Evolutionary conservation across 176 grass and related monocot genomes (phyloP), one percentile per base, ranked within the genome.

Genomic region (Thalia dealbata): DNA sequence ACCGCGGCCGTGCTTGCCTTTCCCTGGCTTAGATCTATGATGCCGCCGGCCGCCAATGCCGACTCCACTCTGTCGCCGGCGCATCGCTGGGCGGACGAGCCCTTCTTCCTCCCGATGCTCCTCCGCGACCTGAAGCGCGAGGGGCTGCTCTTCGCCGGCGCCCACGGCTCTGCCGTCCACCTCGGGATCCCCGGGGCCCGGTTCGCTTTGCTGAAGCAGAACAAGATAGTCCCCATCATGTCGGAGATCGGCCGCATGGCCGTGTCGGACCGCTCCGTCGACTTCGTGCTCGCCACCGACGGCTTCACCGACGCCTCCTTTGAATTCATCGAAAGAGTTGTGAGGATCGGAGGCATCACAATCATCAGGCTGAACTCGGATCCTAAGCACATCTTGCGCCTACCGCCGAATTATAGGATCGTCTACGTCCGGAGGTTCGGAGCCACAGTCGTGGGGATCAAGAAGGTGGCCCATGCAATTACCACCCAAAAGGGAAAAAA

Each of bases 361-460:
- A 78, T 75, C 0, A 52, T 64, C 29, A 73, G 66, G 28, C 69
- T 86, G 46, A 77, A 69, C 74, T 44, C 84, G 64, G 82, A 76
- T 58, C 69, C 71, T 1, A 27, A 51, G 12, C 65, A 52, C 61
- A 24, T 56, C 46, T 69, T 95, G 41, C 83, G 60, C 35, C 25
- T 90, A 61, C 91, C 87, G 28, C 30, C 58, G 50, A 90, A 95
- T 80, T 95, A 90, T 74, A 80, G 66, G 12, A 62, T 81, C 64
- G 78, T 81, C 10, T 95, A 90, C 81, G 61, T 86, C 50, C 78
- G 72, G 62, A 80, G 26, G 13, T 90, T 95, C 29, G 80, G 80
- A 23, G 71, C 79, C 35, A 83, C 75, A 50, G 76, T 86, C 30
- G 75, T 95, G 35, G 87, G 82, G 19, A 69, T 95, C 56, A 95